Evolutionary conservation across 805 yeast species (phyloP).

Genomic region (Ascoidea tarda): DNA sequence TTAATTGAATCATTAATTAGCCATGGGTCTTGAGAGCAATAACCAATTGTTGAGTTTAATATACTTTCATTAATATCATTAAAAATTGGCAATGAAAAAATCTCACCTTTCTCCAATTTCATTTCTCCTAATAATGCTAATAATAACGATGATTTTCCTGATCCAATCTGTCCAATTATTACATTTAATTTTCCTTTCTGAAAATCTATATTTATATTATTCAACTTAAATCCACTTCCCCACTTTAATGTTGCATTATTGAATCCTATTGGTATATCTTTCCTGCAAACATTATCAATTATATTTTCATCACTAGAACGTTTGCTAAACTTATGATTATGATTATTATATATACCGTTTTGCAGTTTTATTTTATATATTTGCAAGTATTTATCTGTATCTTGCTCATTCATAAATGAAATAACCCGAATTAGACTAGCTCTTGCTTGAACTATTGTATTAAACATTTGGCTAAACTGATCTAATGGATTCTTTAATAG

Average conservation of each 20-base stretch:
- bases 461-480: conserved; percentile 79
- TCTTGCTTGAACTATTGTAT: conserved; percentile 80
- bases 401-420: conserved; percentile 68
- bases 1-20: conserved; percentile 78
- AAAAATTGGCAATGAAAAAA: conserved; percentile 61
- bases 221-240: conserved; percentile 53
- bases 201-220: conserved; percentile 61
- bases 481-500: conserved; percentile 70
- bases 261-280: no score
- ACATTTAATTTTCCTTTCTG: conserved; percentile 70
- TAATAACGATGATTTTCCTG: conserved; percentile 86
- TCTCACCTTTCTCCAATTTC: conserved; percentile 57
- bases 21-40: conserved; percentile 96
- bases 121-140: conserved; percentile 92
- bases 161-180: conserved; percentile 85
- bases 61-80: conserved; percentile 41
- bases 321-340: no score
- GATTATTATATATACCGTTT: no score
- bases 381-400: conserved; percentile 79
- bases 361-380: conserved; percentile 29
- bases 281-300: no score
- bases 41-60: conserved; percentile 40
- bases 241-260: conserved; percentile 14
- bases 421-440: conserved; percentile 85
- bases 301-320: no score